Base-by-base conservation (phyloP, 176 grass and related monocot genomes). In the Canna indica region DNA sequence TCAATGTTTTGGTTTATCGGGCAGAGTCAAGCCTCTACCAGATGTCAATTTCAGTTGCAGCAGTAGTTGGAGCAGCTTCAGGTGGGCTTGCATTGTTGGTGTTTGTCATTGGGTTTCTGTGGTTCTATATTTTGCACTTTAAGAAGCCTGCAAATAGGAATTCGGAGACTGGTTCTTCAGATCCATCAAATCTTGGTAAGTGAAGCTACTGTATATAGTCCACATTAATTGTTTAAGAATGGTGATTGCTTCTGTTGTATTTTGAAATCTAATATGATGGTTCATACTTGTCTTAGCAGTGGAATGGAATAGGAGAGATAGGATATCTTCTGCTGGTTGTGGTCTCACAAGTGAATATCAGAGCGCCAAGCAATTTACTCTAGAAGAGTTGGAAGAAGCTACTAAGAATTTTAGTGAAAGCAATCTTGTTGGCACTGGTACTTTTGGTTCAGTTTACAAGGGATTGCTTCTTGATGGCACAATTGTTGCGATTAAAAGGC, bases 381-480 rank as follows among this genome's bases (percentile, higher is more conserved):
- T 96, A 25, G 83, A 91, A 65, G 92, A 96, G 74, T 74, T 96
- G 72, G 82, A 68, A 38, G 88, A 96, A 44, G 92, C 92, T 22
- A 96, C 92, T 52, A 83, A 86, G 75, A 79, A 54, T 80, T 96
- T 96, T 80, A 70, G 80, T 59, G 83, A 87, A 16, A 74, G 72
- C 82, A 96, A 91, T 85, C 75, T 96, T 47, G 81, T 96, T 18
- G 88, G 92, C 57, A 71, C 79, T 10, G 92, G 92, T n/a, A 85
- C 83, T 52, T 96, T 96, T 71, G 92, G 92, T 0, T 42, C 75
- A 1, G 86, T 96, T 0, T 96, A 96, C 79, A 96, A 91, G 79
- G 92, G 92, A 14, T 79, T 96, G 32, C 92, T 96, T 47, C 81
- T 91, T 52, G 92, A 96, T 38, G 92, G 92, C 62, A 91, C 88